Base-by-base conservation (phyloP, 768 basidiomycete genomes). In the Austroboletus festivus region DNA sequence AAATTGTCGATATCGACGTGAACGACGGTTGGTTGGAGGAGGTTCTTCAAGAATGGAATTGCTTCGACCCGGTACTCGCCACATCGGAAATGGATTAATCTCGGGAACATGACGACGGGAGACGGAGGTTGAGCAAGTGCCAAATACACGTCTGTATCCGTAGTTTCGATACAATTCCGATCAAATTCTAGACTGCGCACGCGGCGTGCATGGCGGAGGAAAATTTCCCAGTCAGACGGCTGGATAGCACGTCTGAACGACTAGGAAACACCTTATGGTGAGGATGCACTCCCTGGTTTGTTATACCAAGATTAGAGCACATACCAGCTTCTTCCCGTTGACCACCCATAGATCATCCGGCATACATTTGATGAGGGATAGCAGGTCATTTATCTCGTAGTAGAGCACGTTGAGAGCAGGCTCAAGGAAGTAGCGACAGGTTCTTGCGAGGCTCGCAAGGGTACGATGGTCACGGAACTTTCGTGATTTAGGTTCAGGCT, bases 341-440 rank as follows among this genome's bases (percentile, higher is more conserved):
- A 68, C 62, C 63, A 43, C 62, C 64, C 64, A 65, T 13, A 68
- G 52, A 55, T 68, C 64, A 54, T 51, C 47, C 10, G 64, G 63
- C 61, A 65, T 61, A 41, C 58, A 63, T 15, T 63, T 56, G 45
- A 65, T 65, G 56, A 65, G 60, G 47, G 60, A 65, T 38, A 68
- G 51, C 44, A 65, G 63, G 53, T 63, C 60, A 53, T 47, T 47
- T 18, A 65, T 57, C 56, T 65, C 65, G 40, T 63, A 52, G 56
- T 68, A 65, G 23, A 65, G 58, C 34, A 57, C 56, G 13, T 65
- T 58, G 54, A 65, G 61, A 55, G 65, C 63, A 54, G 64, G 64
- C 49, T 65, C 65, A 7, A 56, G 57, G 59, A 65, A 65, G 54
- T 44, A 63, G 52, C 56, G 64, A 45, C 46, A 61, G 38, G 61